phyloP scores from a whole-genome alignment of 2,329 filamentous ascomycete genomes.

The Alternaria sp. region DNA sequence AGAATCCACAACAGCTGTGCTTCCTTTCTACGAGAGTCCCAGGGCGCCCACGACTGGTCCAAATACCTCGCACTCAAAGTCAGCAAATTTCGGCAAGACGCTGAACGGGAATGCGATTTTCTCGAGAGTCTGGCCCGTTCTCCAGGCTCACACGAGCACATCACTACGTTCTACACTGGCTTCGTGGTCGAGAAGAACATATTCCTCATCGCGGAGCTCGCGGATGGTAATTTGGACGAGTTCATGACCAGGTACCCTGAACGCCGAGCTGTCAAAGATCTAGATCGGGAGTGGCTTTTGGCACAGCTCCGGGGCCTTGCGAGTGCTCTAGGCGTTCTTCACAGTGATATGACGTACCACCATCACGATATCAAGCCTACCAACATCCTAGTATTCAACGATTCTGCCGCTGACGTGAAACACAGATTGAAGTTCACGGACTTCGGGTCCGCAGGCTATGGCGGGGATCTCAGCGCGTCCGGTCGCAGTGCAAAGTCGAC shows the following conservation, averaged over 20 bases:
- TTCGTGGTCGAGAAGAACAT: not conserved
- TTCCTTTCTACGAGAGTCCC: not conserved
- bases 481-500: not conserved
- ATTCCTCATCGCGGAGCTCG: not conserved
- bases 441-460: not conserved
- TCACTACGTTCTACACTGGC: not conserved
- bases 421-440: not conserved
- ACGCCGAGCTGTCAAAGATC: not conserved
- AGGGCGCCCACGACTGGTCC: not conserved
- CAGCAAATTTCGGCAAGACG: not conserved
- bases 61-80: not conserved
- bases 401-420: not conserved
- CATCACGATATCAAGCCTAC: not conserved
- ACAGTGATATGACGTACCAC: not conserved
- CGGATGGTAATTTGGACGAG: not conserved
- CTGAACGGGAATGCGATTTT: not conserved
- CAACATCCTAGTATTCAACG: not conserved
- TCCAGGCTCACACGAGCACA: not conserved
- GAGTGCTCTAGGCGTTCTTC: not conserved
- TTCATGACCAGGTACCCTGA: not conserved
- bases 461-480: fast-evolving
- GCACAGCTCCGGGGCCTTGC: not conserved
- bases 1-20: not conserved
- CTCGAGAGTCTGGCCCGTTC: not conserved
- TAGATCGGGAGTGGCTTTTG: not conserved